Evolutionary conservation across 139 green algal species (phyloP).

Genomic region (Monoraphidium neglectum): DNA sequence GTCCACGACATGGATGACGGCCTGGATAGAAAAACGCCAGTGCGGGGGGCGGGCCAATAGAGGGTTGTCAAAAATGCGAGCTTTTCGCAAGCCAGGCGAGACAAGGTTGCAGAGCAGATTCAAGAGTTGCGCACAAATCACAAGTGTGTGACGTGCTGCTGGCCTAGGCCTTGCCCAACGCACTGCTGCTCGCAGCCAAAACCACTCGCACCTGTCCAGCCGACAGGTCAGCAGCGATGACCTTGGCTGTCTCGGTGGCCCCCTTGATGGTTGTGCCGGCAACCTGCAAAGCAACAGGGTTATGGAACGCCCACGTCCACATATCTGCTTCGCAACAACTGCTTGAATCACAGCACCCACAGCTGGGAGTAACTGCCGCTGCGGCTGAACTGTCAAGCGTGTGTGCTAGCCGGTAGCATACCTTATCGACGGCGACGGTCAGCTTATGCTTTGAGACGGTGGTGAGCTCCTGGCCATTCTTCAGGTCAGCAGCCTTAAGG

Average conservation of each 20-base stretch:
- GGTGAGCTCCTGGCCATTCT: slow-evolving; percentile 24
- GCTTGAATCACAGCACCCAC: neutral
- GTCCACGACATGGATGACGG: slow-evolving; percentile 27
- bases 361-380: too few relatives aligned
- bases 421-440: slow-evolving; percentile 21
- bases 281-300: neutral
- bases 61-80: too few relatives aligned
- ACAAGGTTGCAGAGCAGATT: too few relatives aligned
- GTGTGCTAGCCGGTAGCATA: too few relatives aligned
- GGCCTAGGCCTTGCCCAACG: too few relatives aligned
- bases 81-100: too few relatives aligned
- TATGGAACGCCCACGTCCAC: neutral
- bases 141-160: too few relatives aligned
- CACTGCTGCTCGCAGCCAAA: too few relatives aligned
- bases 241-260: slow-evolving; percentile 7
- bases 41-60: too few relatives aligned
- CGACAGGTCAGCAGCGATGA: slow-evolving; percentile 22
- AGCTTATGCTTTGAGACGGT: slow-evolving; percentile 14
- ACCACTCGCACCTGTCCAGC: slow-evolving; percentile 31
- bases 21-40: too few relatives aligned
- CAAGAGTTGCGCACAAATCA: too few relatives aligned
- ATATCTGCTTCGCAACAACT: neutral
- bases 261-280: slow-evolving; percentile 9
- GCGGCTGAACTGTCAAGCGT: too few relatives aligned
- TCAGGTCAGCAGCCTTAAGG: slow-evolving; percentile 1